phyloP scores from a whole-genome alignment of 2,329 filamentous ascomycete genomes.

The Fusarium agapanthi region DNA sequence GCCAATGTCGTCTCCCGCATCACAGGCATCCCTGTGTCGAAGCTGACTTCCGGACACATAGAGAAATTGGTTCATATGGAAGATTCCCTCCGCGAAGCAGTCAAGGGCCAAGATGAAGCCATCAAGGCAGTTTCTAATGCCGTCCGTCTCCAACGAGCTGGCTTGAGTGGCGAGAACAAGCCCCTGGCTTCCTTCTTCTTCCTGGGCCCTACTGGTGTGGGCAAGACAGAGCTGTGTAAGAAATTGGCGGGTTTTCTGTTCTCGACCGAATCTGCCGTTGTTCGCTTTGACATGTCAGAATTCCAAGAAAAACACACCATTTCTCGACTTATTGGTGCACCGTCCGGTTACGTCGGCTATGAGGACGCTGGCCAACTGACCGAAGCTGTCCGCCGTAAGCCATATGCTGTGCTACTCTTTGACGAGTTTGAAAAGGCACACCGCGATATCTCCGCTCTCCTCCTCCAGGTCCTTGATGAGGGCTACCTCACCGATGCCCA shows the following conservation, averaged over 20 bases:
- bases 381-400: slow-evolving; percentile 92
- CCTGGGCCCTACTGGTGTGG: slow-evolving; percentile 93
- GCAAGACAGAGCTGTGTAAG: slow-evolving; percentile 97
- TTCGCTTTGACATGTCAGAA: slow-evolving; percentile 97
- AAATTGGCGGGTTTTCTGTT: slow-evolving; percentile 94
- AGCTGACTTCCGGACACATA: slow-evolving; percentile 91
- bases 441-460: slow-evolving; percentile 88
- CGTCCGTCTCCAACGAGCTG: slow-evolving; percentile 91
- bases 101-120: slow-evolving; percentile 94
- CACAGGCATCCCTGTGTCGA: slow-evolving; percentile 92
- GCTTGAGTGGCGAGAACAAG: slow-evolving; percentile 88
- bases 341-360: slow-evolving; percentile 95
- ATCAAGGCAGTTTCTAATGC: slow-evolving; percentile 91
- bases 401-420: slow-evolving; percentile 92
- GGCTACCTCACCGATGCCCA: slow-evolving; percentile 95
- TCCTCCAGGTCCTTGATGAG: slow-evolving; percentile 95
- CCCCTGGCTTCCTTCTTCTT: slow-evolving; percentile 98
- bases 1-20: slow-evolving; percentile 88
- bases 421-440: slow-evolving; percentile 99
- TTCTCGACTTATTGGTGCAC: slow-evolving; percentile 88
- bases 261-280: slow-evolving; percentile 87
- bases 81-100: slow-evolving; percentile 81
- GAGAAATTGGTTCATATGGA: slow-evolving; percentile 98
- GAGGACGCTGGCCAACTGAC: slow-evolving; percentile 97
- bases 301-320: slow-evolving; percentile 98